These are phyloP conservation scores for Aspergillus baeticus DNA, from an alignment of 495 filamentous ascomycete species.

Conservation along the genomic window DNA sequence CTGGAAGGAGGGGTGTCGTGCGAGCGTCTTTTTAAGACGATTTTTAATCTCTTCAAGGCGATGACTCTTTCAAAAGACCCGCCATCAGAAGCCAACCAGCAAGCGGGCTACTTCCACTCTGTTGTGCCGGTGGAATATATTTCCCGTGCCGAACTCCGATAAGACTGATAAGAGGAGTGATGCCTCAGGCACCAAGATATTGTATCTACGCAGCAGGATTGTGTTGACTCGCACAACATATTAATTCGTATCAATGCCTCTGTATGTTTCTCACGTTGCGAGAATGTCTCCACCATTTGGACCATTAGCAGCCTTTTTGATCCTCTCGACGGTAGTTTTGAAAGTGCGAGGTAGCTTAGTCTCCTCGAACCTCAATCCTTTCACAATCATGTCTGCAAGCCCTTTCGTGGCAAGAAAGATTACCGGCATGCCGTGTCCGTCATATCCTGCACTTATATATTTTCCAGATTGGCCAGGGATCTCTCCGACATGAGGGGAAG, in stretches of 20 bases:
- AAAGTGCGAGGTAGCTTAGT: constrained; percentile 37
- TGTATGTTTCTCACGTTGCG: neutral
- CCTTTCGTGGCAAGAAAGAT: constrained; percentile 45
- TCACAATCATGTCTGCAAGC: constrained; percentile 45
- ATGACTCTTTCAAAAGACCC: constrained; percentile 13
- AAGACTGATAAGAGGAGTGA: neutral
- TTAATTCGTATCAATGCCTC: neutral
- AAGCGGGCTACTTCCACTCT: neutral
- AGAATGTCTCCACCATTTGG: constrained; percentile 29
- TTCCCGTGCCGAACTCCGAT: constrained; percentile 1
- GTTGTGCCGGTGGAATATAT: neutral
- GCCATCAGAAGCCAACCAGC: constrained; percentile 16
- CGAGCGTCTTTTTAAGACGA: neutral
- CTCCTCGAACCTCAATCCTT: constrained; percentile 34
- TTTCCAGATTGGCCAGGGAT: constrained; percentile 43
- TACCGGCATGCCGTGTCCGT: constrained; percentile 57
- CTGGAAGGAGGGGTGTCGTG: constrained; percentile 2
- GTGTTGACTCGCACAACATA: no score
- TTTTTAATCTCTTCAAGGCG: constrained; percentile 4
- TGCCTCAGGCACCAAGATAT: constrained; percentile 8
- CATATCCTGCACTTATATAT: constrained; percentile 53
- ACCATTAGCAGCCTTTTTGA: constrained; percentile 21
- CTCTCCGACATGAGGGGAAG: constrained; percentile 47
- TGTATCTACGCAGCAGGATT: no score
- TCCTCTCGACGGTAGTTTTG: constrained; percentile 31